Evolutionary conservation across 202 grass and related monocot genomes (phyloP).

Genomic region (Schoenoplectus tabernaemontani): DNA sequence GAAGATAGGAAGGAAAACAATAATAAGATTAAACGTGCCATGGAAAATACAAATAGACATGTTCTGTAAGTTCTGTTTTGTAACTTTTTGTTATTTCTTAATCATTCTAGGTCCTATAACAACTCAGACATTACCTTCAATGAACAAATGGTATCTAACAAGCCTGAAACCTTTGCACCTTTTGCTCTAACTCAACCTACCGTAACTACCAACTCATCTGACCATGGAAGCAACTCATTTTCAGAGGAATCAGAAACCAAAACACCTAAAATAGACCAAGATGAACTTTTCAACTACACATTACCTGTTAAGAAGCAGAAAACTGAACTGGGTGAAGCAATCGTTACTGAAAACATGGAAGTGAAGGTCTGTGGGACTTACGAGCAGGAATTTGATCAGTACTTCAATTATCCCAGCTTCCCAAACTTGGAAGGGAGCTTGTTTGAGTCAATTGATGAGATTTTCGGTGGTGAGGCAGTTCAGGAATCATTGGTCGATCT

Average conservation of each 20-base stretch:
- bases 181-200: slow-evolving; percentile 1
- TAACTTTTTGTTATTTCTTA: background rate
- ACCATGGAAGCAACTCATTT: slow-evolving; percentile 28
- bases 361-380: background rate
- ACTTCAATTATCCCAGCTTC: slow-evolving; percentile 27
- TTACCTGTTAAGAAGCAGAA: slow-evolving; percentile 27
- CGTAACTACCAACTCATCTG: slow-evolving; percentile 9
- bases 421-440: slow-evolving; percentile 9
- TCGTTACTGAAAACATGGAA: slow-evolving; percentile 19
- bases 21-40: background rate
- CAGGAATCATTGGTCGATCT: slow-evolving; percentile 28
- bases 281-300: slow-evolving; percentile 3
- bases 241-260: slow-evolving; percentile 27
- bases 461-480: slow-evolving; percentile 18
- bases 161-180: background rate
- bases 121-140: slow-evolving; percentile 2
- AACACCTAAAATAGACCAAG: slow-evolving; percentile 5
- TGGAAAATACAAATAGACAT: background rate
- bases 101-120: background rate
- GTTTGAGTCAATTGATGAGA: slow-evolving; percentile 14
- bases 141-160: background rate
- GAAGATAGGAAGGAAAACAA: background rate
- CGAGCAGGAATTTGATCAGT: slow-evolving; percentile 31
- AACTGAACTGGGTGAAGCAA: background rate
- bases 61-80: background rate